Evolutionary conservation across 106 monocot genomes (phyloP), one percentile per base, ranked within the genome.

Genomic region (Xerophyta viscosa): DNA sequence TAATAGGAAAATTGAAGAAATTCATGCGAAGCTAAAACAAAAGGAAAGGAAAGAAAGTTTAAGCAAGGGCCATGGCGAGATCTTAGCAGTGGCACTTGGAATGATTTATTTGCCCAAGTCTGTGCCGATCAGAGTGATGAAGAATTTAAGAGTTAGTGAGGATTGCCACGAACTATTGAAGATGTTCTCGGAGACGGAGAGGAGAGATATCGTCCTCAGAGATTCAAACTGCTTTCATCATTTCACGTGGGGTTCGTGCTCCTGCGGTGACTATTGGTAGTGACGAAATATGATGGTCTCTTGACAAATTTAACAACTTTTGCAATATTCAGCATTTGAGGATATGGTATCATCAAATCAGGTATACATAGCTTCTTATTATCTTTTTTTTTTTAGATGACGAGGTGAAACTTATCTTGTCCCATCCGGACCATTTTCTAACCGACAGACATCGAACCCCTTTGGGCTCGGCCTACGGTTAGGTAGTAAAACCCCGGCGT

Each of bases 261-360:
- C 77, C 50, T 77, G 77, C 45, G 66, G 71, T 6, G 77, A 77
- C 36, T 77, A 71, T 24, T 77, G 70, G 77, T 77, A 63, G n/a
- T 14, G n/a, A 14, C 11, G 33, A 33, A 6, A 33, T 6, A 33
- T n/a, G n/a, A n/a, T n/a, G n/a, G n/a, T n/a, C n/a, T n/a, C n/a
- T n/a, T n/a, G n/a, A n/a, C n/a, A n/a, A n/a, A n/a, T n/a, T n/a
- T n/a, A n/a, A n/a, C n/a, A n/a, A n/a, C n/a, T n/a, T n/a, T n/a
- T n/a, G n/a, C n/a, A n/a, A n/a, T n/a, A n/a, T n/a, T n/a, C n/a
- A n/a, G n/a, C n/a, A n/a, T n/a, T n/a, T n/a, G n/a, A n/a, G n/a
- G n/a, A n/a, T n/a, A n/a, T n/a, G n/a, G n/a, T n/a, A n/a, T n/a
- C n/a, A n/a, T n/a, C n/a, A n/a, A n/a, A n/a, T n/a, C n/a, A n/a